These are phyloP conservation scores for Eucalyptus albens DNA, from an alignment of 345 rosid genomes.

Conservation along the genomic window DNA sequence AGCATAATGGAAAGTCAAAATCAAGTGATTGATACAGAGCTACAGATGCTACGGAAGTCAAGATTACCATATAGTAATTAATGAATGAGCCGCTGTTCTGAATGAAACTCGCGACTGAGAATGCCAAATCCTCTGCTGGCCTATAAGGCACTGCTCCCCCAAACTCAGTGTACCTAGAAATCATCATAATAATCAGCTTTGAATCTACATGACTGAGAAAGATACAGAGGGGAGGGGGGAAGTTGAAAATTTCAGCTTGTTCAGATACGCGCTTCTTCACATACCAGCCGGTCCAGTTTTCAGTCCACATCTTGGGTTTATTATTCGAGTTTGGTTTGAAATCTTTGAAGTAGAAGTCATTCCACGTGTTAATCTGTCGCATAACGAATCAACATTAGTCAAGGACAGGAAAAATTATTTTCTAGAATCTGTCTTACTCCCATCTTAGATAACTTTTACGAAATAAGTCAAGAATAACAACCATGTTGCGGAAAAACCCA, in stretches of 20 bases:
- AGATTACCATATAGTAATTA: conserved; percentile 29
- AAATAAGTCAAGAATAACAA: not conserved
- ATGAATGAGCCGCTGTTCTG: conserved; percentile 28
- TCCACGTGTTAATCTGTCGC: conserved; percentile 66
- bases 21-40: not conserved
- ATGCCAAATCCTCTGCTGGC: conserved; percentile 35
- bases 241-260: not conserved
- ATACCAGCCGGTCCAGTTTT: conserved; percentile 78
- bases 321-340: conserved; percentile 50
- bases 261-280: not conserved
- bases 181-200: not conserved
- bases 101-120: conserved; percentile 30
- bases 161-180: conserved; percentile 18
- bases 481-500: not conserved
- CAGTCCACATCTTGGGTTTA: conserved; percentile 92
- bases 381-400: not conserved
- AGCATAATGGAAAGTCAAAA: too few relatives aligned
- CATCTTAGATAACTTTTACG: not conserved
- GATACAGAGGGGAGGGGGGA: not conserved
- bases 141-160: conserved; percentile 29
- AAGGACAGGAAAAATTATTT: not conserved
- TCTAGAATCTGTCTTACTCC: not conserved
- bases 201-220: not conserved
- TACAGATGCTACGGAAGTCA: not conserved
- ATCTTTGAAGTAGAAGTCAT: conserved; percentile 69